Evolutionary conservation across 2,329 filamentous ascomycete genomes (phyloP).

Genomic region (Ophiocordyceps camponoti-floridani): DNA sequence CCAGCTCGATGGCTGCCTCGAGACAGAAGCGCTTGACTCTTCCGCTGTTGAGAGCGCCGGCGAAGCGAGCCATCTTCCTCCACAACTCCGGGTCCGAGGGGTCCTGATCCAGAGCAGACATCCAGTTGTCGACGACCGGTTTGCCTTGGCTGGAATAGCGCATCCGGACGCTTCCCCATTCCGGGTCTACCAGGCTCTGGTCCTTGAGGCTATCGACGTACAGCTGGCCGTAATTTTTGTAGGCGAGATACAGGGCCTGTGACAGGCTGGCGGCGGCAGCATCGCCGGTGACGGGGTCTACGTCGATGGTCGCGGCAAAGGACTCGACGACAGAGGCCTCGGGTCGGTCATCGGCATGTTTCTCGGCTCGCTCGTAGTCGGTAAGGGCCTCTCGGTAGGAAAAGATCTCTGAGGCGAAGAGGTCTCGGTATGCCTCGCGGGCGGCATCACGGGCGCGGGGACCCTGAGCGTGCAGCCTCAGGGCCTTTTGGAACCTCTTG

Average conservation of each 20-base stretch:
- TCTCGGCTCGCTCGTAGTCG: slow-evolving; percentile 59
- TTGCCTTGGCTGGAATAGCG: slow-evolving; percentile 11
- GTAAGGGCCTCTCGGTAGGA: slow-evolving; percentile 74
- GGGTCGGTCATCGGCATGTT: slow-evolving; percentile 30
- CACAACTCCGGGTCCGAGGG: slow-evolving; percentile 51
- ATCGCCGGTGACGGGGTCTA: slow-evolving; percentile 46
- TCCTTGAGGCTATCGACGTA: slow-evolving; percentile 45
- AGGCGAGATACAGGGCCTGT: slow-evolving; percentile 79
- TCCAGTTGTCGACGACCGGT: slow-evolving; percentile 38
- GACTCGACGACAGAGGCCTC: slow-evolving; percentile 21
- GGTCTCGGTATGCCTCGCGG: slow-evolving; percentile 58
- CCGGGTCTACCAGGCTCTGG: slow-evolving; percentile 26
- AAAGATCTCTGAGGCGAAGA: slow-evolving; percentile 90
- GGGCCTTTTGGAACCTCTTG: slow-evolving; percentile 79
- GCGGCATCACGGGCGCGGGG: slow-evolving; percentile 60
- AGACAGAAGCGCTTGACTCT: slow-evolving; percentile 43
- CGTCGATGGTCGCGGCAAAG: slow-evolving; percentile 32
- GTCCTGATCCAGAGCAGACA: slow-evolving; percentile 41
- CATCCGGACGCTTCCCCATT: slow-evolving; percentile 18
- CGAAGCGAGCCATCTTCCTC: slow-evolving; percentile 40
- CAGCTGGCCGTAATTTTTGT: slow-evolving; percentile 93
- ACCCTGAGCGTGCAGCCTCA: slow-evolving; percentile 84
- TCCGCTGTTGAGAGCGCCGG: slow-evolving; percentile 35
- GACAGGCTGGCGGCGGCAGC: slow-evolving; percentile 64
- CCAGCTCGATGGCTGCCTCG: slow-evolving; percentile 47